phyloP scores from a whole-genome alignment of 169 alveolate genomes.

The Eimeria maxima region DNA sequence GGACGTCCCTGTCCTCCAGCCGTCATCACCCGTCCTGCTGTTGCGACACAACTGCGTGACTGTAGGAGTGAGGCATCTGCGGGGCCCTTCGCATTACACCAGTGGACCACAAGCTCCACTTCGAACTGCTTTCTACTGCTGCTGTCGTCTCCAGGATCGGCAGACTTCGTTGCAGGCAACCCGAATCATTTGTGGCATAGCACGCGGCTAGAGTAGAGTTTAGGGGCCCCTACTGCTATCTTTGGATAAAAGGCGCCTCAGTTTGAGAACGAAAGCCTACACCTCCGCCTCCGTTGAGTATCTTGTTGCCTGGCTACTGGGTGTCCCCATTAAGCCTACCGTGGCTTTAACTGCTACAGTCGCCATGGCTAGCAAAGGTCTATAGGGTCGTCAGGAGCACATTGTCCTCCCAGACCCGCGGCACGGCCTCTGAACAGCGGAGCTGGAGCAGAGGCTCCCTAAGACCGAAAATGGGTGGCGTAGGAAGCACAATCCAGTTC shows the following conservation, averaged over 20 bases:
- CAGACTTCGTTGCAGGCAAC: constrained; percentile 47
- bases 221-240: constrained; percentile 48
- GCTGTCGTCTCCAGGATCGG: not conserved
- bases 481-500: constrained; percentile 64
- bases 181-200: constrained; percentile 21
- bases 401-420: constrained; percentile 26
- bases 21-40: constrained; percentile 42
- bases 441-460: constrained; percentile 16
- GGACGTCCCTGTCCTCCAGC: constrained; percentile 21
- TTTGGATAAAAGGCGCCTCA: not conserved
- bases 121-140: not conserved
- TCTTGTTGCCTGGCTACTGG: not conserved
- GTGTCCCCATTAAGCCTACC: not conserved
- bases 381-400: constrained; percentile 56
- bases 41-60: constrained; percentile 72
- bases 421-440: not conserved
- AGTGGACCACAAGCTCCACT: not conserved
- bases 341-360: not conserved
- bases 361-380: constrained; percentile 60
- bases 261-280: not conserved
- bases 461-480: constrained; percentile 44
- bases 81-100: constrained; percentile 16
- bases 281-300: not conserved
- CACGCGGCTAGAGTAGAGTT: not conserved
- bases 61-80: constrained; percentile 5